Evolutionary conservation across 202 grass and related monocot genomes (phyloP).

Genomic region (Schoenoplectus triqueter): DNA sequence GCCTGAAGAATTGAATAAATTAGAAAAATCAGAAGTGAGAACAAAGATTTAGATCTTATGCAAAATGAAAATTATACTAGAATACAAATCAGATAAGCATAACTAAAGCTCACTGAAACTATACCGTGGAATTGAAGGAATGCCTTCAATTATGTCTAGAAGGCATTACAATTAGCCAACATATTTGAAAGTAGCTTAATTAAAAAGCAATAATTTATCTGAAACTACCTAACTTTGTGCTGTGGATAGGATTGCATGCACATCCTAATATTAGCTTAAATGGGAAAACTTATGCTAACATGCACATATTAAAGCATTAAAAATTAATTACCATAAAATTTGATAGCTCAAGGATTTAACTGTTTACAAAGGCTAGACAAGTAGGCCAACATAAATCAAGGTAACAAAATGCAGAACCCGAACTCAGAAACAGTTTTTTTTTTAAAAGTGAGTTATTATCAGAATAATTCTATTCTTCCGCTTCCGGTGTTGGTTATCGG

Average conservation of each 20-base stretch:
- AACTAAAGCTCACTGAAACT: conserved; percentile 16
- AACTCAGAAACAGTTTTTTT: not conserved
- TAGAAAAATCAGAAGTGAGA: conserved; percentile 28
- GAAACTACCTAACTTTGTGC: not conserved
- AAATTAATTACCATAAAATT: not conserved
- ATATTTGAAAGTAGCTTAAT: not conserved
- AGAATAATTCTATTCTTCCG: not conserved
- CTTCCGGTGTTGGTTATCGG: too few species aligned
- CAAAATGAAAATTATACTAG: not conserved
- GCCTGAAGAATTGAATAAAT: conserved; percentile 52
- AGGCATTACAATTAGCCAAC: not conserved
- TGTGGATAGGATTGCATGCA: conserved; percentile 8
- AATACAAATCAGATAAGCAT: conserved; percentile 22
- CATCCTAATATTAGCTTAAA: conserved; percentile 6
- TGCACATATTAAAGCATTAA: not conserved
- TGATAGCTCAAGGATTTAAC: not conserved
- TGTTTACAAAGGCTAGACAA: not conserved
- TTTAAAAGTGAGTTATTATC: not conserved
- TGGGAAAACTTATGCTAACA: not conserved
- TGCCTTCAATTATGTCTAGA: not conserved
- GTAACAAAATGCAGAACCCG: not conserved
- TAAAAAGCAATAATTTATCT: not conserved
- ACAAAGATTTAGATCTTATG: conserved; percentile 28
- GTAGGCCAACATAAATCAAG: conserved; percentile 1
- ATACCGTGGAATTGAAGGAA: not conserved